Evolutionary conservation across 441 rosid species (phyloP).

Genomic region (Erysimum cheiri): DNA sequence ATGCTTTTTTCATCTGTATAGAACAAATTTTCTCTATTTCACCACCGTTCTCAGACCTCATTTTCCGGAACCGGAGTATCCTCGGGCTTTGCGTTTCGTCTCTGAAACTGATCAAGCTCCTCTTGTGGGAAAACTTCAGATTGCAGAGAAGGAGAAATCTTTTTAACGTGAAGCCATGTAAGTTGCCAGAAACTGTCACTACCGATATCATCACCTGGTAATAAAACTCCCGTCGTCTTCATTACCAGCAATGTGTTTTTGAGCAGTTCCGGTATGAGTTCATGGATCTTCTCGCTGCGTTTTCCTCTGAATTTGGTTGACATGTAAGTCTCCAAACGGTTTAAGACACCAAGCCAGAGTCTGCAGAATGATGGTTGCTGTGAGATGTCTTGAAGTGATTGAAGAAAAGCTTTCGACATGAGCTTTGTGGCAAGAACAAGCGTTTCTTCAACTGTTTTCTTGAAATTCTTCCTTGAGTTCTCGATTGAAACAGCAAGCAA

Average conservation of each 20-base stretch:
- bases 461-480: conserved; percentile 58
- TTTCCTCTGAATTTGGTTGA: conserved; percentile 62
- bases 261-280: conserved; percentile 68
- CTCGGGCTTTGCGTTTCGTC: conserved; percentile 44
- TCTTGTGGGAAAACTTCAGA: conserved; percentile 67
- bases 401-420: conserved; percentile 65
- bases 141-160: conserved; percentile 58
- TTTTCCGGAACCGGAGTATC: conserved; percentile 33
- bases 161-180: conserved; percentile 72
- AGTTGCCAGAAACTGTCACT: conserved; percentile 78
- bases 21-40: conserved; percentile 31
- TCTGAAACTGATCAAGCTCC: conserved; percentile 55
- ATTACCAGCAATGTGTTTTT: conserved; percentile 70
- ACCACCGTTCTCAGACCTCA: conserved; percentile 14
- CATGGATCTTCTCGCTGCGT: conserved; percentile 63
- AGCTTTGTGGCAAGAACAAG: conserved; percentile 66
- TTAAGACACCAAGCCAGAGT: conserved; percentile 71
- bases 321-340: conserved; percentile 64
- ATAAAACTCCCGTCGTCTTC: conserved; percentile 66
- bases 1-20: conserved; percentile 33
- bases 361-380: conserved; percentile 71
- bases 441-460: conserved; percentile 65
- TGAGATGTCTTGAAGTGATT: conserved; percentile 58
- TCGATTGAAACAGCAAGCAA: conserved; percentile 52
- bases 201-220: conserved; percentile 66